phyloP scores from a whole-genome alignment of 495 filamentous ascomycete genomes.

The Xylaria acuta region DNA sequence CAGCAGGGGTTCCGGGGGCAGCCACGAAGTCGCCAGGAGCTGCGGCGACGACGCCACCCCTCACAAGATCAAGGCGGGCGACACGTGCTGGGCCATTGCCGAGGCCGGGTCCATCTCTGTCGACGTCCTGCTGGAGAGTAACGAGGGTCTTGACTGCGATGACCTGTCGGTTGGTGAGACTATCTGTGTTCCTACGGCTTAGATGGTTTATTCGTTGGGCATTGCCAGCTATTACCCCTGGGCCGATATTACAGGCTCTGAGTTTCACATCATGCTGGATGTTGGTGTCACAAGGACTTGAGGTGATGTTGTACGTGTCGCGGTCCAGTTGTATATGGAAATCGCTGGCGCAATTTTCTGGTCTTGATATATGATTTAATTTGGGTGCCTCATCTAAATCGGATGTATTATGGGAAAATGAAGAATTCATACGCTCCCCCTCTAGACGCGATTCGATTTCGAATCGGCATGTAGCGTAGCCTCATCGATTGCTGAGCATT shows the following conservation, averaged over 20 bases:
- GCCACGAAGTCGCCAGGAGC: constrained; percentile 19
- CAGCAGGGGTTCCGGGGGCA: constrained; percentile 18
- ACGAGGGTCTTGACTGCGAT: constrained; percentile 40
- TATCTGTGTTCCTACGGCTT: constrained; percentile 33
- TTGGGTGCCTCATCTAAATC: background rate
- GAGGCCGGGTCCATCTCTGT: constrained; percentile 33
- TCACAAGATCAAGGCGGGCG: constrained; percentile 35
- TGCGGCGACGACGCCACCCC: constrained; percentile 32
- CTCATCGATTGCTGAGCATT: background rate
- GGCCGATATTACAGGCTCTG: background rate
- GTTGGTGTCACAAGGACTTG: background rate
- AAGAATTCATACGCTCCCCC: background rate
- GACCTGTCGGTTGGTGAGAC: constrained; percentile 33
- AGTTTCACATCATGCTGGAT: background rate
- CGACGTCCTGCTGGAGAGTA: constrained; percentile 37
- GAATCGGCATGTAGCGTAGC: background rate
- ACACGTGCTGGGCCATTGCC: constrained; percentile 44
- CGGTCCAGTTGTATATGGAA: constrained; percentile 1
- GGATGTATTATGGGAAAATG: background rate
- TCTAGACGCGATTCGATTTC: background rate
- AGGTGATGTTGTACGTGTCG: constrained; percentile 1
- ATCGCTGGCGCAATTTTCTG: background rate
- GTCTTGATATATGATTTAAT: background rate
- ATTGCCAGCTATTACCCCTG: background rate
- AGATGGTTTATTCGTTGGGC: background rate